These are phyloP conservation scores for Cladosporium cucumerinum DNA, from an alignment of 2,329 filamentous ascomycete genomes.

Conservation along the genomic window DNA sequence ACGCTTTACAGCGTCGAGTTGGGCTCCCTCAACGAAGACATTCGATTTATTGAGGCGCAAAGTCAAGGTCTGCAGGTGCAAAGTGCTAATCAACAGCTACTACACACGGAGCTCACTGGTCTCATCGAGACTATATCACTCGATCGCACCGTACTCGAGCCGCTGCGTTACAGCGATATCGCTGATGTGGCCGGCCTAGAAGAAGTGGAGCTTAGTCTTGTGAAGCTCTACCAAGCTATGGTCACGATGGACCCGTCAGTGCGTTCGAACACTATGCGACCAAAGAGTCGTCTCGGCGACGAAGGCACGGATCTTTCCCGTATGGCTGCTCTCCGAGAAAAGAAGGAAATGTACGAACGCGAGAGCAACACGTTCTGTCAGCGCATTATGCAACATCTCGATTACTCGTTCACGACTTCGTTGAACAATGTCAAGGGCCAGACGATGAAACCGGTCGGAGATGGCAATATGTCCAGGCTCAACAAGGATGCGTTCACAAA, in stretches of 20 bases:
- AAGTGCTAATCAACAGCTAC: constrained; percentile 90
- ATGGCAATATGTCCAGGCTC: constrained; percentile 48
- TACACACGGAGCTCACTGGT: constrained; percentile 84
- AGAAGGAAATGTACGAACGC: constrained; percentile 81
- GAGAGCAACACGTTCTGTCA: constrained; percentile 75
- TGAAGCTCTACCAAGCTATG: constrained; percentile 87
- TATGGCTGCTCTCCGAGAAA: constrained; percentile 92
- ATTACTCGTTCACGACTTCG: constrained; percentile 72
- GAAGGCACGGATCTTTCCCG: constrained; percentile 69
- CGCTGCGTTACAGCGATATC: constrained; percentile 69
- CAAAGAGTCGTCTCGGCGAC: constrained; percentile 53
- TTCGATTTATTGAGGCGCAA: constrained; percentile 95
- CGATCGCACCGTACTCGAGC: constrained; percentile 68
- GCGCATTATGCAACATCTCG: constrained; percentile 77
- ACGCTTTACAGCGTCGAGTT: constrained; percentile 94
- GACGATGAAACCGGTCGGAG: constrained; percentile 34
- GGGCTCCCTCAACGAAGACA: constrained; percentile 89
- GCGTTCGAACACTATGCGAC: constrained; percentile 45
- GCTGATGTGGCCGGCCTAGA: constrained; percentile 68
- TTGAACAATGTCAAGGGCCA: constrained; percentile 53
- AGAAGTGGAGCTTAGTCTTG: constrained; percentile 72
- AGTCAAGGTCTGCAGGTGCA: constrained; percentile 96
- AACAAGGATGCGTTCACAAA: constrained; percentile 67
- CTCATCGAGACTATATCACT: constrained; percentile 91
- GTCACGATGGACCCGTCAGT: constrained; percentile 85